Evolutionary conservation across 2,329 filamentous ascomycete genomes (phyloP).

Genomic region (Phaeosphaeriaceae sp.): DNA sequence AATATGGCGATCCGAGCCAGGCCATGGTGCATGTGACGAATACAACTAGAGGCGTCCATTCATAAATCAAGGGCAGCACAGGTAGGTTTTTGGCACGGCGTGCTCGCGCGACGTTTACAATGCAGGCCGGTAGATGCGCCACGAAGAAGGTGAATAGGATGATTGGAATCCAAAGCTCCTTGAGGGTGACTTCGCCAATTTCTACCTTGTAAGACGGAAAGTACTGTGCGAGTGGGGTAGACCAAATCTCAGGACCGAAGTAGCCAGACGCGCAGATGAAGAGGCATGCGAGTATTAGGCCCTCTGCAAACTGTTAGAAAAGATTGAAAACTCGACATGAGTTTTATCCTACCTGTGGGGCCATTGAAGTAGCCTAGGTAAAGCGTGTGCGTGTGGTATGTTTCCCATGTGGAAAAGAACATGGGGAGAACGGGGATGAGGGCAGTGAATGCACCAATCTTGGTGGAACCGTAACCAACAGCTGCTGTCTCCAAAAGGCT

Average conservation of each 20-base stretch:
- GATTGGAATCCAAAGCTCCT: conserved; percentile 82
- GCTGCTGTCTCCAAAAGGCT: conserved; percentile 90
- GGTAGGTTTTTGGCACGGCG: conserved; percentile 75
- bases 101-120: conserved; percentile 82
- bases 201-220: conserved; percentile 52
- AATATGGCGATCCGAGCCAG: conserved; percentile 92
- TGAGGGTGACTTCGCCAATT: conserved; percentile 76
- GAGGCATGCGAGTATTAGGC: conserved; percentile 82
- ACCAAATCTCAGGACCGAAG: conserved; percentile 89
- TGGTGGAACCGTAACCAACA: conserved; percentile 86
- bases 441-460: conserved; percentile 87
- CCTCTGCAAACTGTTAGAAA: conserved; percentile 61
- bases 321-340: too few species aligned
- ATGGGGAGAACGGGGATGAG: conserved; percentile 91
- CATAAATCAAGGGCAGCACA: conserved; percentile 81
- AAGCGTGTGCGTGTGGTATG: conserved; percentile 48
- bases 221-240: conserved; percentile 69
- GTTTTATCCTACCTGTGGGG: conserved; percentile 65
- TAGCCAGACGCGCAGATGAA: conserved; percentile 88
- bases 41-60: conserved; percentile 90
- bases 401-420: conserved; percentile 84
- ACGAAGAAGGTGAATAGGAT: conserved; percentile 55
- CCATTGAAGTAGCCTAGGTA: conserved; percentile 98
- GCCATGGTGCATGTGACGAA: conserved; percentile 76
- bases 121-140: conserved; percentile 83